These are phyloP conservation scores for Fusarium proliferatum DNA, from an alignment of 2,329 filamentous ascomycete species.

Conservation along the genomic window DNA sequence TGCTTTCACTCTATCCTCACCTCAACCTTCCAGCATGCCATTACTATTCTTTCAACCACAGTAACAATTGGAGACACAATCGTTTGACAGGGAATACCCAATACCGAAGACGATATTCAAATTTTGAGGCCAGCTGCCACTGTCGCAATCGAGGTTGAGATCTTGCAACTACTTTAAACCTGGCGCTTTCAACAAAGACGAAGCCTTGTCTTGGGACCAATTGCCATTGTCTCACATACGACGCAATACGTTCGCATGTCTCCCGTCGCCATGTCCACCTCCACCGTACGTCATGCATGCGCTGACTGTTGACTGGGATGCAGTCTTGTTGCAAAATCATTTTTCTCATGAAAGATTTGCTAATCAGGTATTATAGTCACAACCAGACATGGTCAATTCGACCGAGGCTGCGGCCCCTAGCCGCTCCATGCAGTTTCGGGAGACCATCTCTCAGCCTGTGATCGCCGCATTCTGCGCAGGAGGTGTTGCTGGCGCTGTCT, in stretches of 20 bases:
- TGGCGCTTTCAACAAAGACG: conserved; percentile 33
- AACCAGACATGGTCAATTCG: conserved; percentile 43
- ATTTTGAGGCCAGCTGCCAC: neutral
- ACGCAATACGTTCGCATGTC: conserved; percentile 10
- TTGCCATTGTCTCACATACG: conserved; percentile 34
- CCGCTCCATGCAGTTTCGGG: conserved; percentile 52
- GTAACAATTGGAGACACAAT: conserved; percentile 25
- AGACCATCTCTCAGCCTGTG: conserved; percentile 80
- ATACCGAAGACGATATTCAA: neutral
- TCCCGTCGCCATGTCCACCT: conserved; percentile 47
- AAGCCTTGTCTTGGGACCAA: conserved; percentile 29
- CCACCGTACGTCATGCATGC: conserved; percentile 43
- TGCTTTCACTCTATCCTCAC: conserved; percentile 32
- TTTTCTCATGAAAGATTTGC: neutral
- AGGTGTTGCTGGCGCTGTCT: conserved; percentile 95
- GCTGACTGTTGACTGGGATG: neutral
- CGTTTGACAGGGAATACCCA: conserved; percentile 2
- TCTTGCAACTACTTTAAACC: conserved; percentile 19
- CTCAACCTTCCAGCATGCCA: conserved; percentile 38
- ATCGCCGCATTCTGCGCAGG: conserved; percentile 93
- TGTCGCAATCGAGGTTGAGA: conserved; percentile 35
- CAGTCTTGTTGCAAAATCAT: neutral
- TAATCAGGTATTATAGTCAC: conserved; percentile 40
- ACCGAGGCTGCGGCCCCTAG: conserved; percentile 42
- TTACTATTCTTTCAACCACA: conserved; percentile 25